Percentiles rank a stretch among this genome's conserved stretches.
phyloP scores from a whole-genome alignment of 163 green algal species.

The Volvox carteri region DNA sequence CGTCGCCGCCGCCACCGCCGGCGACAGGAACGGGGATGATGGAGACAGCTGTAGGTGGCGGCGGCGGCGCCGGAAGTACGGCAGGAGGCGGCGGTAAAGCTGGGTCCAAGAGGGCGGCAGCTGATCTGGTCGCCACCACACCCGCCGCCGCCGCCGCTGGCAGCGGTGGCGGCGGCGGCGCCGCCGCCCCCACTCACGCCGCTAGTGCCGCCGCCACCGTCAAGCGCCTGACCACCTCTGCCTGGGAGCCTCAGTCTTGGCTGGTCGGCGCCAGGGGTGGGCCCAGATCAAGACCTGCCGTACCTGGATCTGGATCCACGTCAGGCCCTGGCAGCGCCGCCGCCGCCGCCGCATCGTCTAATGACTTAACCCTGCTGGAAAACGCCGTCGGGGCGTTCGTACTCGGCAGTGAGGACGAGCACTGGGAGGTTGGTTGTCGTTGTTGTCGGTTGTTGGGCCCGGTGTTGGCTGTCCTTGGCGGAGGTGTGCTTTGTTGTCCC shows the following conservation, averaged over 20 bases:
- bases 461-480: neutral
- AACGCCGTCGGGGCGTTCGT: constrained; percentile 44
- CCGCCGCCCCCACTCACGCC: too few relatives aligned
- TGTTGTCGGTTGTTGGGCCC: neutral
- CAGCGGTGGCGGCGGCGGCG: neutral
- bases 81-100: neutral
- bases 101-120: neutral
- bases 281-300: constrained; percentile 1
- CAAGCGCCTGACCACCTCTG: constrained; percentile 46
- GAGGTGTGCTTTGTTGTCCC: too few relatives aligned
- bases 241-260: constrained; percentile 45
- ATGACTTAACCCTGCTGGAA: constrained; percentile 34
- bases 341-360: neutral
- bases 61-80: neutral
- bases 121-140: neutral
- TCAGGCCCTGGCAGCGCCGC: neutral
- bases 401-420: constrained; percentile 50
- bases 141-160: too few relatives aligned
- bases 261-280: neutral
- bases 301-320: constrained; percentile 3
- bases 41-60: neutral
- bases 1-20: neutral
- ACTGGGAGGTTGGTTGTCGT: constrained; percentile 39
- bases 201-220: neutral
- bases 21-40: neutral